phyloP scores from a whole-genome alignment of 441 rosid genomes.

The Syzygium malaccense region DNA sequence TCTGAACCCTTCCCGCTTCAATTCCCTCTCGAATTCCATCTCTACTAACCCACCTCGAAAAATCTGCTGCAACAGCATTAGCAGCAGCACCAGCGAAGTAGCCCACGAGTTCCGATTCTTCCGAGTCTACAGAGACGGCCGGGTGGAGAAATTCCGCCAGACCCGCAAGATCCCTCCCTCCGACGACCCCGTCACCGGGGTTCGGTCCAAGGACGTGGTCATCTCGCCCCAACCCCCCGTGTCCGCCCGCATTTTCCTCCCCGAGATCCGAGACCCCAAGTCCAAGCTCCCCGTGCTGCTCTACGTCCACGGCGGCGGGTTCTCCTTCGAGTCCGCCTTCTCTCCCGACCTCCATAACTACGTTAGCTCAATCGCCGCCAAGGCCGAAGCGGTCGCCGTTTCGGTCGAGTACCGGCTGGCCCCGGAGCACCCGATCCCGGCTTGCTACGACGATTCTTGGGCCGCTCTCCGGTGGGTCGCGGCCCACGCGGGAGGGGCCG shows the following conservation, averaged over 20 bases:
- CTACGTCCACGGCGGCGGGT: slow-evolving; percentile 14
- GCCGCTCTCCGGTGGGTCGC: slow-evolving; percentile 5
- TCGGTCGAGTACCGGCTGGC: slow-evolving; percentile 10
- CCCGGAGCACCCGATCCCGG: slow-evolving; percentile 11
- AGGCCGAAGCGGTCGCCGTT: not conserved
- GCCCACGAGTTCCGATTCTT: slow-evolving; percentile 14
- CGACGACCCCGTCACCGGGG: slow-evolving; percentile 6
- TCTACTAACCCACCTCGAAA: not conserved
- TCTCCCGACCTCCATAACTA: not conserved
- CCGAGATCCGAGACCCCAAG: not conserved
- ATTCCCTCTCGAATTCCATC: not conserved
- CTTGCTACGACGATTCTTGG: slow-evolving; percentile 5
- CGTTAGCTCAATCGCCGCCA: not conserved
- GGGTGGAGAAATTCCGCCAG: slow-evolving; percentile 1
- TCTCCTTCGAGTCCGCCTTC: slow-evolving; percentile 3
- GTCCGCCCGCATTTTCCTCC: slow-evolving; percentile 15
- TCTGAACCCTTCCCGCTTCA: not conserved
- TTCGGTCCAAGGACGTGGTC: slow-evolving; percentile 14
- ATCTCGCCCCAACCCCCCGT: slow-evolving; percentile 4
- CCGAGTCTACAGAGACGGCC: slow-evolving; percentile 6
- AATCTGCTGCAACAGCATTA: not conserved
- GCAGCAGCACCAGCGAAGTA: not conserved
- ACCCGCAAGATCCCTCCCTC: slow-evolving; percentile 3
- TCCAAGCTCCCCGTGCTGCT: slow-evolving; percentile 8
- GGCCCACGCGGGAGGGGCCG: not conserved